A percentile compares a stretch with the other conserved stretches of the same genome.
Evolutionary conservation across 306 rosid genomes (phyloP).

Genomic region (Benincasa hispida): DNA sequence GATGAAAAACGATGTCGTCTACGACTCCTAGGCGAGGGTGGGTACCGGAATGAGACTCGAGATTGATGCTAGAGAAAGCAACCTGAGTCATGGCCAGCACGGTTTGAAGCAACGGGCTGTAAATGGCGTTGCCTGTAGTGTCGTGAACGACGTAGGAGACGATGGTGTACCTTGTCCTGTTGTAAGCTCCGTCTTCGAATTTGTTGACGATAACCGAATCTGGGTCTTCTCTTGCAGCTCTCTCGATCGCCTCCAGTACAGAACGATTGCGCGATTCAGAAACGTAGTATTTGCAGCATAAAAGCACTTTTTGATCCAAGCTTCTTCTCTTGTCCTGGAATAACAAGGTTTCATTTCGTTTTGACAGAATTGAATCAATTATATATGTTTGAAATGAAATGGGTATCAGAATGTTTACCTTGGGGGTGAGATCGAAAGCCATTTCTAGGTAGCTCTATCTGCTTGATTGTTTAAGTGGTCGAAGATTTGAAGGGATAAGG

Average conservation of each 20-base stretch:
- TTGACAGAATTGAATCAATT: too few species aligned
- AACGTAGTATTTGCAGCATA: conserved; percentile 62
- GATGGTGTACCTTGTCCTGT: conserved; percentile 47
- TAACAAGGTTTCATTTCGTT: not conserved
- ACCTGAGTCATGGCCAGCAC: conserved; percentile 59
- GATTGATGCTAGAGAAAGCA: conserved; percentile 50
- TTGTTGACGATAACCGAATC: conserved; percentile 53
- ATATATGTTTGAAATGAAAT: not conserved
- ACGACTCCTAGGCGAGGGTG: conserved; percentile 74
- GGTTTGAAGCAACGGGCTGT: conserved; percentile 67
- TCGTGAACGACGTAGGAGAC: conserved; percentile 66
- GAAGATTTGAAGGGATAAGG: not conserved
- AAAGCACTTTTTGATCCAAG: conserved; percentile 10
- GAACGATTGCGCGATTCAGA: conserved; percentile 51
- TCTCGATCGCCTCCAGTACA: conserved; percentile 54
- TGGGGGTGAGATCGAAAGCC: conserved; percentile 40
- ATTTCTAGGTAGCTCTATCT: conserved; percentile 8
- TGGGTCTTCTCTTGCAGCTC: conserved; percentile 38
- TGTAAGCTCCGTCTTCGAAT: conserved; percentile 49
- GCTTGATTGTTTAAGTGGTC: not conserved
- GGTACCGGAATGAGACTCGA: conserved; percentile 59
- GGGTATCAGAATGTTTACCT: conserved; percentile 29
- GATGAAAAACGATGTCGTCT: conserved; percentile 82
- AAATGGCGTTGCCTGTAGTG: conserved; percentile 42
- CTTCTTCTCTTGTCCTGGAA: not conserved